Percentiles rank a stretch among this genome's conserved stretches.
Conservation (phyloP, 2,329 filamentous ascomycete species). For the Aspergillus udagawae region DNA sequence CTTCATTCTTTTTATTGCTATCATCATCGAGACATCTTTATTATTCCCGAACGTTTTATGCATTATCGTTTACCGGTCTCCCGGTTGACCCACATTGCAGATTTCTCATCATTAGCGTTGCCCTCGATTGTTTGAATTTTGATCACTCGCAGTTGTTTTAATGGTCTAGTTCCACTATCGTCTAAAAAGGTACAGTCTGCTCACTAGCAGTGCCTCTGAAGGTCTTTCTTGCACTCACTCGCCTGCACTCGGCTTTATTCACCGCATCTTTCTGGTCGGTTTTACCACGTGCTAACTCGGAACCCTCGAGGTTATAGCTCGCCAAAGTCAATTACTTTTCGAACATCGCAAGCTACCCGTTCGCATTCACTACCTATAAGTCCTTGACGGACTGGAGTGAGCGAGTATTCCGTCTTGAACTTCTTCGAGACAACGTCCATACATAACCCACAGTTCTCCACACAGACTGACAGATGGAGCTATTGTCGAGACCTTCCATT, state of each 20-base stretch:
- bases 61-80: conserved; percentile 9
- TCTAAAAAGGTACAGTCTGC: not conserved
- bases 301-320: not conserved
- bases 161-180: not conserved
- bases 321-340: not conserved
- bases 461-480: not conserved
- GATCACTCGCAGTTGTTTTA: not conserved
- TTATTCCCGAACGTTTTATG: not conserved
- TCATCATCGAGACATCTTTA: not conserved
- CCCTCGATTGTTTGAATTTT: not conserved
- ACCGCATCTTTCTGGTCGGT: not conserved
- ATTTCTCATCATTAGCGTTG: not conserved
- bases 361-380: not conserved
- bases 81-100: conserved; percentile 4
- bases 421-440: not conserved
- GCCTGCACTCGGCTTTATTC: not conserved
- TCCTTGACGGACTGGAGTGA: not conserved
- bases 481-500: not conserved
- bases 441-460: not conserved
- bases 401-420: not conserved
- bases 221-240: not conserved
- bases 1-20: not conserved
- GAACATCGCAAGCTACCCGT: not conserved
- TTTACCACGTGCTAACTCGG: not conserved
- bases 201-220: not conserved